Percentiles rank a stretch among this genome's conserved stretches.
Conservation (phyloP, 2,329 filamentous ascomycete genomes). For the Fusarium sp. region DNA sequence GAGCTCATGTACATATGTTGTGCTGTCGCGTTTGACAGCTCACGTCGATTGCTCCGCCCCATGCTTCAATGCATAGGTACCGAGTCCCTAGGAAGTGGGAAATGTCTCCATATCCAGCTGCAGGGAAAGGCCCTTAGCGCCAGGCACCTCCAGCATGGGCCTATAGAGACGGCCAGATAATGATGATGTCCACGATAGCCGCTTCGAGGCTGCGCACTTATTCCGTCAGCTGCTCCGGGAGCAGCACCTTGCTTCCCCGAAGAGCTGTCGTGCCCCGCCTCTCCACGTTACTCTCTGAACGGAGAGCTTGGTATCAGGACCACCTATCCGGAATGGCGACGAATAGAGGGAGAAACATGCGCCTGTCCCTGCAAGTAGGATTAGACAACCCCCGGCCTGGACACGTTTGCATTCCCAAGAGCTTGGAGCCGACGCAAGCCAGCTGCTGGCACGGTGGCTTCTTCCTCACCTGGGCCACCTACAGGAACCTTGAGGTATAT, state of each 20-base stretch:
- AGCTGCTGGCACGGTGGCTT: neutral
- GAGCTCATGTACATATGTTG: neutral
- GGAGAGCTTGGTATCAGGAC: constrained; percentile 7
- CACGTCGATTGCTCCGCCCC: constrained; percentile 21
- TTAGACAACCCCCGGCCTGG: constrained; percentile 1
- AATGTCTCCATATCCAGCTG: constrained; percentile 28
- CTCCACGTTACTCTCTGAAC: constrained; percentile 23
- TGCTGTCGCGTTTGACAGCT: constrained; percentile 2
- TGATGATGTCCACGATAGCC: constrained; percentile 22
- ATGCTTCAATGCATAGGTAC: constrained; percentile 13
- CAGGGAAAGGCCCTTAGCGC: constrained; percentile 37
- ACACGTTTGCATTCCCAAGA: constrained; percentile 27
- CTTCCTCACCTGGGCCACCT: neutral
- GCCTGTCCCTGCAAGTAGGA: neutral
- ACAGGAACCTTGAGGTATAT: neutral
- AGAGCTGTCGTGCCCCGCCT: constrained; percentile 36
- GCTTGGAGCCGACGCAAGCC: constrained; percentile 18
- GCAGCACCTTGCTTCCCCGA: constrained; percentile 41
- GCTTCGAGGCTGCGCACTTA: constrained; percentile 39
- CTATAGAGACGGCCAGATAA: constrained; percentile 24
- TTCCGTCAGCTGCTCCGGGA: constrained; percentile 37
- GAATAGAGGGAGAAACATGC: constrained; percentile 1
- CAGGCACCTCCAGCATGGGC: constrained; percentile 34
- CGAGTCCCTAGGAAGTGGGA: constrained; percentile 13
- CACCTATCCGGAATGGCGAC: constrained; percentile 12